Base-by-base conservation (phyloP, 2,329 filamentous ascomycete genomes). In the Teratosphaeria zuluensis region DNA sequence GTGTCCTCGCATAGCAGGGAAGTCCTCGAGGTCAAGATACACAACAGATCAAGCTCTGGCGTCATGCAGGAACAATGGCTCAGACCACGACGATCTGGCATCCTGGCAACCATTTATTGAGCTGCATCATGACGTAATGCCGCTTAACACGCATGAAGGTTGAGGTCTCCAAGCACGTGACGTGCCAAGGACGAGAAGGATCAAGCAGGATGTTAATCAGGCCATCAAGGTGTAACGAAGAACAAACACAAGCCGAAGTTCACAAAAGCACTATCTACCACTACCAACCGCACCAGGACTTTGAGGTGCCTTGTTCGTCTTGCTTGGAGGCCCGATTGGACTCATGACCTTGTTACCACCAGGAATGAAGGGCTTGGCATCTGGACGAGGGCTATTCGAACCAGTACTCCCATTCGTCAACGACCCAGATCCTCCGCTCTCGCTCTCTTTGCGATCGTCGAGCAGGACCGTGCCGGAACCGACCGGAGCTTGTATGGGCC, bases 321-420 rank as follows among this genome's bases (percentile, higher is more conserved):
- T 67, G 30, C 62, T 61, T 55, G 66, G 64, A 54, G 64, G 68
- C 48, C 67, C 66, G 58, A 70, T 69, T 9, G 66, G 59, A 33
- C 64, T 63, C 9, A 63, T 60, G 52, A 53, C 35, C 42, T 61
- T 62, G 28, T 58, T 56, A 11, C 59, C 58, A 35, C 60, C 60
- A 24, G 69, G 69, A 32, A 70, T 57, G 60, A 71, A 71, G 52
- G 65, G 64, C 57, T 69, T 68, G 21, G 69, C 69, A 56, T 72
- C 68, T 38, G 69, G 69, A 24, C 68, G 63, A 46, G 69, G 69
- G 55, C 68, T 70, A 56, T 69, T 72, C 28, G 69, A 71, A 21
- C 67, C 69, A 60, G 53, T 63, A 54, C 64, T 64, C n/a, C 64
- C 67, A 54, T 64, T 67, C 38, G 62, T 59, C 51, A 64, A 38